Conservation (phyloP, 2,329 filamentous ascomycete species). For the Fusarium albosuccineum region DNA sequence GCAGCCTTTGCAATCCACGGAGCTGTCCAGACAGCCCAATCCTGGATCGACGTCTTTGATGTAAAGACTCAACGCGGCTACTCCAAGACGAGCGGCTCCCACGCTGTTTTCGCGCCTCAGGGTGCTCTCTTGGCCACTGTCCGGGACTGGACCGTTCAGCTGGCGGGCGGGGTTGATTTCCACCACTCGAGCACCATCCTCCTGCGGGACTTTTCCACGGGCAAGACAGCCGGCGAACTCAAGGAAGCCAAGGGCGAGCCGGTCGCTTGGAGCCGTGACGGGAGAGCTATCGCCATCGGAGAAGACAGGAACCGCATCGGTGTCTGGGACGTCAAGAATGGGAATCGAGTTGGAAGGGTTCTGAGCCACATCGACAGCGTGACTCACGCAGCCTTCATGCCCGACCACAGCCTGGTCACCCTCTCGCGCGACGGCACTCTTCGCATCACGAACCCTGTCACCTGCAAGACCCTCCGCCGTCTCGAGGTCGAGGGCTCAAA, state of each 20-base stretch:
- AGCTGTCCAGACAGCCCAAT: conserved; percentile 46
- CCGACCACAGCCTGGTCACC: conserved; percentile 51
- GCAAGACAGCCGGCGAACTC: conserved; percentile 50
- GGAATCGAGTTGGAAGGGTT: conserved; percentile 48
- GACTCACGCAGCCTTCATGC: conserved; percentile 54
- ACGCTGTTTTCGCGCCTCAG: conserved; percentile 47
- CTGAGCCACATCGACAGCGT: conserved; percentile 53
- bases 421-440: conserved; percentile 54
- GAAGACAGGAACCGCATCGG: conserved; percentile 48
- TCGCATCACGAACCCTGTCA: conserved; percentile 51
- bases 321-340: conserved; percentile 51
- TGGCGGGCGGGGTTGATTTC: conserved; percentile 48
- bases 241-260: conserved; percentile 48
- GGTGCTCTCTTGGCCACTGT: conserved; percentile 47
- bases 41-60: conserved; percentile 55
- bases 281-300: conserved; percentile 48
- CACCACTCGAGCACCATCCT: conserved; percentile 49
- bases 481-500: conserved; percentile 52
- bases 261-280: conserved; percentile 52
- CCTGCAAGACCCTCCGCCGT: conserved; percentile 52
- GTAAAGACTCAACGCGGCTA: conserved; percentile 43
- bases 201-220: conserved; percentile 48
- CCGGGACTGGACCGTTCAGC: conserved; percentile 49
- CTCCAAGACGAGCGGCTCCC: conserved; percentile 49
- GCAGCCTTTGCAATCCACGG: conserved; percentile 50